phyloP scores from a whole-genome alignment of 495 filamentous ascomycete genomes.

The Letharia columbiana region DNA sequence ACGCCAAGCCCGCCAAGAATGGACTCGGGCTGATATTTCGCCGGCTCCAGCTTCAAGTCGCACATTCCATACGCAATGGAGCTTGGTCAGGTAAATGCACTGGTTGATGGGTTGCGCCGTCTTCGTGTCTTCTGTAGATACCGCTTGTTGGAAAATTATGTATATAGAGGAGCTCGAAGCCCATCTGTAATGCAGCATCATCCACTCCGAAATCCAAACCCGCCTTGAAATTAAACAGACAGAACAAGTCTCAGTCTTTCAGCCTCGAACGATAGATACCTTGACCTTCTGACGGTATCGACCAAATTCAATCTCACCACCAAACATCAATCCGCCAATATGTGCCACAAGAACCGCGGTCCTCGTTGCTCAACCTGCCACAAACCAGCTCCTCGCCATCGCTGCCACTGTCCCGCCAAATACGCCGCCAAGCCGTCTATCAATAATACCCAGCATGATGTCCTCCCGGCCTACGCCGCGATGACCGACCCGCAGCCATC shows the following conservation, averaged over 20 bases:
- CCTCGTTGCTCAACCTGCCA: background rate
- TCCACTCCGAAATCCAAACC: background rate
- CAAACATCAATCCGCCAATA: background rate
- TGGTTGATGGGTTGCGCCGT: background rate
- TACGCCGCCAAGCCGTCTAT: background rate
- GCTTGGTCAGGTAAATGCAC: background rate
- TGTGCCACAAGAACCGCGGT: background rate
- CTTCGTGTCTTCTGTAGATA: background rate
- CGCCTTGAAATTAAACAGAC: too few species aligned
- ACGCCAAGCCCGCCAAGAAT: too few species aligned
- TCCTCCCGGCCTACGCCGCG: background rate
- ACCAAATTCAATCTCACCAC: background rate
- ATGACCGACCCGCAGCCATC: background rate
- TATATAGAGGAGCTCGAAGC: background rate
- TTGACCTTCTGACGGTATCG: too few species aligned
- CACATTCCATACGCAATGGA: background rate
- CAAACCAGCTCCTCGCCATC: background rate
- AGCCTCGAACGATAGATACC: background rate
- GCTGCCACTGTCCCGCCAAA: constrained; percentile 6
- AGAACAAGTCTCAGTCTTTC: background rate
- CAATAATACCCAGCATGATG: background rate
- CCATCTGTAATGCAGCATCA: background rate
- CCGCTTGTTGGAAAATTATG: background rate
- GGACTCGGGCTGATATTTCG: background rate
- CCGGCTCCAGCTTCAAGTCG: background rate